phyloP scores from a whole-genome alignment of 768 basidiomycete species.

The Hypholoma sublateritium region DNA sequence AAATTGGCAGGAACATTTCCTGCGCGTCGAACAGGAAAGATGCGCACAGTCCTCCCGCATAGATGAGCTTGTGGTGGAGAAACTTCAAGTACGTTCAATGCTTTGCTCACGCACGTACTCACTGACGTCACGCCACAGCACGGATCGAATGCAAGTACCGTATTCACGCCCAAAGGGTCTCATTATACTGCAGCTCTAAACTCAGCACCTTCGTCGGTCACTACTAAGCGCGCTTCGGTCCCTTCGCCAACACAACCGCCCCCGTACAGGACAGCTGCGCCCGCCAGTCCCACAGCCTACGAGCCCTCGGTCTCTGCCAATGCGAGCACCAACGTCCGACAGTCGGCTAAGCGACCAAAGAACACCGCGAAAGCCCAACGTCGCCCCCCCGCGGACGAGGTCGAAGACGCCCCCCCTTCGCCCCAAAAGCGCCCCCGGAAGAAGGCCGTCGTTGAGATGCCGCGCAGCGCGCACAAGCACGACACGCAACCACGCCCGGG shows the following conservation, averaged over 20 bases:
- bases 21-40: conserved; percentile 71
- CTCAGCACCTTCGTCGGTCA: conserved; percentile 26
- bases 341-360: neutral
- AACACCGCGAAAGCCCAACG: neutral
- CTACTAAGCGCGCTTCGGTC: conserved; percentile 25
- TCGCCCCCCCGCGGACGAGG: neutral
- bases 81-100: conserved; percentile 38
- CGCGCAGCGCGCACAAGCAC: conserved; percentile 11
- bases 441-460: neutral
- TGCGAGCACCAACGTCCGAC: neutral
- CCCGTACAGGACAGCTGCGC: conserved; percentile 27
- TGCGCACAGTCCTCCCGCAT: conserved; percentile 54
- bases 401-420: neutral
- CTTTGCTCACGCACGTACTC: neutral
- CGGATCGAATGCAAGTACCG: neutral
- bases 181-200: neutral
- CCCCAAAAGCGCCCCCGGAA: conserved; percentile 11
- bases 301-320: neutral
- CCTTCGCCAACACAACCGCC: conserved; percentile 30
- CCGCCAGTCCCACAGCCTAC: conserved; percentile 23
- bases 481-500: conserved; percentile 5
- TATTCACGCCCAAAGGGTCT: conserved; percentile 1
- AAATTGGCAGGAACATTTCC: conserved; percentile 81
- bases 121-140: neutral
- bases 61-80: conserved; percentile 58